Conservation (phyloP, 208 protist genomes). For the Spongospora subterranea region DNA sequence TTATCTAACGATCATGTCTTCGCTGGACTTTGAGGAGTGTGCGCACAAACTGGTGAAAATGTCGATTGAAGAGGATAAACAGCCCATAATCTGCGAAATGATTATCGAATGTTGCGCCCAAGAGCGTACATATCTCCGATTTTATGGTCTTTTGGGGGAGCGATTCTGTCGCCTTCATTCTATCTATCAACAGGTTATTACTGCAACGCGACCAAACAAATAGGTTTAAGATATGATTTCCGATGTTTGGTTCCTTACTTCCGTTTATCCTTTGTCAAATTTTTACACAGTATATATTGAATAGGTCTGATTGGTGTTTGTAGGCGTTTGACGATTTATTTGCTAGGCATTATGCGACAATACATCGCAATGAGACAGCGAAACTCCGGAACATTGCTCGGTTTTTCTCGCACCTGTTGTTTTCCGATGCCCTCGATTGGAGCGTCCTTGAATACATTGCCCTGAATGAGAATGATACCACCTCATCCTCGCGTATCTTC, state of each 20-base stretch:
- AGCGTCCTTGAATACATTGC: slow-evolving; percentile 62
- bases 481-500: slow-evolving; percentile 86
- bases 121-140: slow-evolving; percentile 90
- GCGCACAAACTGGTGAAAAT: slow-evolving; percentile 96
- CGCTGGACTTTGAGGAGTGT: slow-evolving; percentile 93
- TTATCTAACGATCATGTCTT: slow-evolving; percentile 96
- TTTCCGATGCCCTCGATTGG: slow-evolving; percentile 64
- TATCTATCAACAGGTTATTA: slow-evolving; percentile 78
- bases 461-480: slow-evolving; percentile 81
- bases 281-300: not conserved
- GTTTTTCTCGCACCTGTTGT: slow-evolving; percentile 93
- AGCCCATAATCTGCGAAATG: slow-evolving; percentile 90
- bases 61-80: slow-evolving; percentile 65
- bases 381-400: slow-evolving; percentile 95
- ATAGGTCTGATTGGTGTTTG: not conserved
- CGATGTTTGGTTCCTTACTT: not conserved
- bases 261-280: not conserved
- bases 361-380: slow-evolving; percentile 91
- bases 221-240: not conserved
- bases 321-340: slow-evolving; percentile 65
- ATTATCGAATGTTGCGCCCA: slow-evolving; percentile 96
- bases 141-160: slow-evolving; percentile 93
- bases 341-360: slow-evolving; percentile 85
- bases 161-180: slow-evolving; percentile 90
- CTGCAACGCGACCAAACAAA: not conserved